A percentile compares a stretch with the other conserved stretches of the same genome.
These are phyloP conservation scores for Cnidoscolus chayamansa DNA, from an alignment of 441 rosid genomes.

Conservation along the genomic window DNA sequence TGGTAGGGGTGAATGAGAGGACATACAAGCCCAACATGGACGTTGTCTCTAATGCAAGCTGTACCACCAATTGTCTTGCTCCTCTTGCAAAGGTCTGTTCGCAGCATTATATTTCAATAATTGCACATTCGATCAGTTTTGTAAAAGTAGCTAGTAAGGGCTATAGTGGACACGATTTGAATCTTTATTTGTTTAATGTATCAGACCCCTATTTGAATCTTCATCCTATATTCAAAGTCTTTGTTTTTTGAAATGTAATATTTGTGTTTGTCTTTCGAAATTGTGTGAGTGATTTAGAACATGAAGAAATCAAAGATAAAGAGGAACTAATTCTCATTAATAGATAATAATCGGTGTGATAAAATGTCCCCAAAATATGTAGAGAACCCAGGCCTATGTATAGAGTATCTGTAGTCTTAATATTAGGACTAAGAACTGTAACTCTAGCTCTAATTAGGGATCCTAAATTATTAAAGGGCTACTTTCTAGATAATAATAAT, in stretches of 20 bases:
- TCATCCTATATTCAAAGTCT: neutral
- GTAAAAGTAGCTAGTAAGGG: neutral
- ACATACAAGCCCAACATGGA: slow-evolving; percentile 82
- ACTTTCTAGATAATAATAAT: no score
- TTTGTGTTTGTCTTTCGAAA: neutral
- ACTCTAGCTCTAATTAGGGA: no score
- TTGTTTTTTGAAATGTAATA: neutral
- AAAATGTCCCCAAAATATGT: no score
- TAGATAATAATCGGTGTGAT: no score
- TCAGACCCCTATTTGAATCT: neutral
- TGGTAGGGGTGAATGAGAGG: slow-evolving; percentile 91
- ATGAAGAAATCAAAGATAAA: no score
- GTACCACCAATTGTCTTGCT: slow-evolving; percentile 98
- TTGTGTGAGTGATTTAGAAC: neutral
- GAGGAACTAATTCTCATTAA: no score
- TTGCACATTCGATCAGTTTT: slow-evolving; percentile 3
- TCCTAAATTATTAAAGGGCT: no score
- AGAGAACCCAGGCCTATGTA: no score
- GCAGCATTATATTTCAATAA: slow-evolving; percentile 16
- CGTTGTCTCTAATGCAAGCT: slow-evolving; percentile 95
- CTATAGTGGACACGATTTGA: neutral
- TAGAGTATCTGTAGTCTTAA: no score
- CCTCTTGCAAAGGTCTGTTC: slow-evolving; percentile 93
- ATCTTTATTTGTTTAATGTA: neutral
- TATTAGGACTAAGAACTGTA: no score